Conservation (phyloP, 768 basidiomycete species). For the Rhodotorula diobovata region DNA sequence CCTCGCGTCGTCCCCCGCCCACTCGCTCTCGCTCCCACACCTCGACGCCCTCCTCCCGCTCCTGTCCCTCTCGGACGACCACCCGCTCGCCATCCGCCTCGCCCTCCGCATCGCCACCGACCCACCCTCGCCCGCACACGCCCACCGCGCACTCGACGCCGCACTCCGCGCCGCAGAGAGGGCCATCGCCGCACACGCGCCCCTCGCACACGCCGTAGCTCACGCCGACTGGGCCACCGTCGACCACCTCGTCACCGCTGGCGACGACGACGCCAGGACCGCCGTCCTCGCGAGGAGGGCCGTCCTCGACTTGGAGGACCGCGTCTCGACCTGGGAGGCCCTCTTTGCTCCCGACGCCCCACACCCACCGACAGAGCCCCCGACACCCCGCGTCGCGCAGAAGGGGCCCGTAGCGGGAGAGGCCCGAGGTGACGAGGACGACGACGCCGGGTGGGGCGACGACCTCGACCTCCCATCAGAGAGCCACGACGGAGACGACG, state of each 20-base stretch:
- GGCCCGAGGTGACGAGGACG: conserved; percentile 36
- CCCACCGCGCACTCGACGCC: conserved; percentile 59
- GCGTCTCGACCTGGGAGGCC: conserved; percentile 27
- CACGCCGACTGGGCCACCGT: conserved; percentile 1
- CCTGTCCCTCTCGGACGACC: conserved; percentile 20
- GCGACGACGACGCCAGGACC: neutral
- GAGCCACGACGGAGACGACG: conserved; percentile 27
- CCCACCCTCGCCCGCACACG: conserved; percentile 57
- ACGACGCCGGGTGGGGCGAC: conserved; percentile 31
- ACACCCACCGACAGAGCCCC: neutral
- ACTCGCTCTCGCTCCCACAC: too few species aligned
- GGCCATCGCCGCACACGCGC: neutral
- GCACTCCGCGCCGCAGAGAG: conserved; percentile 61
- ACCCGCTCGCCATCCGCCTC: conserved; percentile 59
- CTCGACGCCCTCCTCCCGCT: neutral
- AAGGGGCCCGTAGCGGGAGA: conserved; percentile 43
- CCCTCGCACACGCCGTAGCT: neutral
- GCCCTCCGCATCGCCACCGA: conserved; percentile 58
- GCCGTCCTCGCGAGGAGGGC: neutral
- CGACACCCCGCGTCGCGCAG: neutral
- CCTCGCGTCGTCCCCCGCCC: too few species aligned
- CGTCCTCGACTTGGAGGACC: conserved; percentile 44
- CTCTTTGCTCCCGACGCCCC: conserved; percentile 40
- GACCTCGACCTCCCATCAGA: too few species aligned
- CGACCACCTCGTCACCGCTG: neutral